Conservation (phyloP, 1,284 basidiomycete species). For the Lentinula novae-zelandiae region DNA sequence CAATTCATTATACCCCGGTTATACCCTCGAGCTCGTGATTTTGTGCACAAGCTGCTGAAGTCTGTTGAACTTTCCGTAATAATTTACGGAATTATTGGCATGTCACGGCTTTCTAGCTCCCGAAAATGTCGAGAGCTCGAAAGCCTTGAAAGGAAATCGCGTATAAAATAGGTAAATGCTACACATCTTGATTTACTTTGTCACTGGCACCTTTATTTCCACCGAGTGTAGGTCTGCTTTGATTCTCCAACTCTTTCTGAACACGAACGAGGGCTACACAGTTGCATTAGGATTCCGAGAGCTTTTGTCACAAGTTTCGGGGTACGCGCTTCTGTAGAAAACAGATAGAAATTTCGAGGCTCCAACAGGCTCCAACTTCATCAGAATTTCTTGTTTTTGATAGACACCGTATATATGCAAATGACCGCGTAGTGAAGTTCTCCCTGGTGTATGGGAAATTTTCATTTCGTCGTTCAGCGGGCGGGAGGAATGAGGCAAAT, state of each 20-base stretch:
- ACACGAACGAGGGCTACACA: no score
- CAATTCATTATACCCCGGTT: background rate
- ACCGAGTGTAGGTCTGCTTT: background rate
- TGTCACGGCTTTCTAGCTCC: conserved; percentile 2
- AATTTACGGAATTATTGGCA: conserved; percentile 1
- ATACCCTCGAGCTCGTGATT: background rate
- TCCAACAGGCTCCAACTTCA: background rate
- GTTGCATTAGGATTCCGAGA: no score
- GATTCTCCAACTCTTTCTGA: background rate
- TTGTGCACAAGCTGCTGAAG: background rate
- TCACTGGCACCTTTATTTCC: background rate
- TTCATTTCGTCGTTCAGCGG: background rate
- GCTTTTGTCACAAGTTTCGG: background rate
- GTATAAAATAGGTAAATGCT: background rate
- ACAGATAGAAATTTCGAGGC: background rate
- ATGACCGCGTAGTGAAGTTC: background rate
- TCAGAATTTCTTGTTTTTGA: background rate
- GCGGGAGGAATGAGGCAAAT: background rate
- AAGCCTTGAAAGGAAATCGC: background rate
- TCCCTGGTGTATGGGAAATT: background rate
- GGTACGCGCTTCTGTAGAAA: background rate
- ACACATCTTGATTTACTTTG: background rate
- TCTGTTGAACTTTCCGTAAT: conserved; percentile 2
- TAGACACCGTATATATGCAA: background rate
- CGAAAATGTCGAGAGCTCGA: background rate